Evolutionary conservation across 2,329 filamentous ascomycete genomes (phyloP), one percentile per base, ranked within the genome.

Genomic region (Aquanectria penicillioides): DNA sequence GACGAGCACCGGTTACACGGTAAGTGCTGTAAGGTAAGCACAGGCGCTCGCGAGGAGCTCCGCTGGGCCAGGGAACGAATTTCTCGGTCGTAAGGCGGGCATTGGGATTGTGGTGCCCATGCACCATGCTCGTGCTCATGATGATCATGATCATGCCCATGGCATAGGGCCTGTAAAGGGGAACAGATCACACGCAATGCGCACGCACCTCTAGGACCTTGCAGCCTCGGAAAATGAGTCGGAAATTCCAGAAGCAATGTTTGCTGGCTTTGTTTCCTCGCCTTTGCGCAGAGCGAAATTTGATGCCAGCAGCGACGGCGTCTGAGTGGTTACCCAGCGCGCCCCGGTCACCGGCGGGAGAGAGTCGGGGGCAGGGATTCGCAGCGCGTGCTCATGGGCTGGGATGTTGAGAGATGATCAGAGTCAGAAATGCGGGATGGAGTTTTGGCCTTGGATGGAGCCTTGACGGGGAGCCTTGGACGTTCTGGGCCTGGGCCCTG

Each of bases 241-340:
- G 37, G 34, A 47, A 57, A 31, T 57, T 57, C 55, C 47, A 57
- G 41, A 53, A 47, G 55, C 55, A 54, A 48, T 38, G 28, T 49
- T 46, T 55, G 55, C 43, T 31, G 52, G 52, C 25, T 44, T 54
- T 56, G 53, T 50, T 56, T 56, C 44, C 53, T 49, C 28, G 31
- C 28, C 31, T 20, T 13, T 29, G 43, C 44, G 37, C 15, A 9
- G 34, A 43, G 25, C 49, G 56, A 57, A 52, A 57, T 57, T 60
- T 46, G 46, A 47, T 60, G 46, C 25, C 29, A 31, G 38, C 28
- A 33, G 36, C 40, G 31, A 31, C 38, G 17, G 26, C 33, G 25
- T 28, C 10, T 52, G 38, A 40, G 38, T 52, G 37, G 37, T 52
- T 31, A 4, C n/a, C n/a, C n/a, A 43, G 23, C 4, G 15, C 49